Conservation (phyloP, 2,329 filamentous ascomycete genomes). For the Aspergillus alliaceus region DNA sequence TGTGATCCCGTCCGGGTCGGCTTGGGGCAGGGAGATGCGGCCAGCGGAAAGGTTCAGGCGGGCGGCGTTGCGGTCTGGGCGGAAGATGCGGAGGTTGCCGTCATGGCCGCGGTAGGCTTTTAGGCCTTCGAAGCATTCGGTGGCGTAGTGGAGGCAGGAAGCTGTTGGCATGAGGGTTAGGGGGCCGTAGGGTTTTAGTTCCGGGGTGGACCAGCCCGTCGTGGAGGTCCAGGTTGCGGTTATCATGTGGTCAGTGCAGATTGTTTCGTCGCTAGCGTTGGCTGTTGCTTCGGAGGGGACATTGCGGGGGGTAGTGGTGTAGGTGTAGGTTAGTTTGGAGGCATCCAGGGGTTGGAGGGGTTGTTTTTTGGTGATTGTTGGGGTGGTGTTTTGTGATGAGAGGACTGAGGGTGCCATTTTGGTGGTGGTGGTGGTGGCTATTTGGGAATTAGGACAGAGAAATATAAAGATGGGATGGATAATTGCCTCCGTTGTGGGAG, state of each 20-base stretch:
- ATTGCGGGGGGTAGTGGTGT: not conserved
- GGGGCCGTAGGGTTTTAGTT: conserved; percentile 71
- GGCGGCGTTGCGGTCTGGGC: conserved; percentile 64
- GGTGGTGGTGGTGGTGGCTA: not conserved
- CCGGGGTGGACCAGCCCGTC: conserved; percentile 67
- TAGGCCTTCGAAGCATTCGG: conserved; percentile 80
- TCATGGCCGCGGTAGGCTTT: conserved; percentile 68
- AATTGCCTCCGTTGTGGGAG: not conserved
- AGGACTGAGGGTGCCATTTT: not conserved
- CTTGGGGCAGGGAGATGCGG: conserved; percentile 71
- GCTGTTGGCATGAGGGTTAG: conserved; percentile 73
- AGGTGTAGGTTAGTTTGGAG: not conserved
- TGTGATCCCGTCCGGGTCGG: conserved; percentile 67
- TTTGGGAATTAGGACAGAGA: not conserved
- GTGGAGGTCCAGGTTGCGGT: conserved; percentile 62
- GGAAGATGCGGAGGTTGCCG: conserved; percentile 69
- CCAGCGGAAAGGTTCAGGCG: conserved; percentile 55
- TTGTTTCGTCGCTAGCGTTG: not conserved
- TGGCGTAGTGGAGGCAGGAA: conserved; percentile 77
- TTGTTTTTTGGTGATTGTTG: not conserved
- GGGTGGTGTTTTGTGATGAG: not conserved
- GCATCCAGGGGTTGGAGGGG: not conserved
- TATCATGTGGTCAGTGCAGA: conserved; percentile 80
- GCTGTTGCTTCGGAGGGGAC: not conserved
- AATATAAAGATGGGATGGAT: too few species aligned